A percentile compares a stretch with the other conserved stretches of the same genome.
These are phyloP conservation scores for Hanseniaspora meyeri DNA, from an alignment of 805 yeast species.

Conservation along the genomic window DNA sequence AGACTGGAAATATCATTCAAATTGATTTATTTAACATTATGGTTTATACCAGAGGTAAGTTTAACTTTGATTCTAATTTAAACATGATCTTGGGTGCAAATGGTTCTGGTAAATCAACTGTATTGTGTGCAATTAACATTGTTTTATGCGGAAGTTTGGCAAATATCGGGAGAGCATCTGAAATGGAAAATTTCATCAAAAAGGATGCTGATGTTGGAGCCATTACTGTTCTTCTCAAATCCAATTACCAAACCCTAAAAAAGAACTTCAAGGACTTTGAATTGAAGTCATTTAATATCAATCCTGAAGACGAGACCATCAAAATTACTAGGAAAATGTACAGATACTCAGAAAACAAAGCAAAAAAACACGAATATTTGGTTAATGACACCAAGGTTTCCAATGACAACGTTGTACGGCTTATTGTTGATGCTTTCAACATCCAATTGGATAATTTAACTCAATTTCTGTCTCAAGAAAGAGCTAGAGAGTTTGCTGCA, in stretches of 20 bases:
- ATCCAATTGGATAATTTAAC: constrained; percentile 86
- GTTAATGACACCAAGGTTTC: constrained; percentile 31
- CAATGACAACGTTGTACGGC: constrained; percentile 37
- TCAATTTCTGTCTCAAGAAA: constrained; percentile 89
- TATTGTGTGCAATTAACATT: constrained; percentile 83
- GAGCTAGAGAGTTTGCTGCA: constrained; percentile 85
- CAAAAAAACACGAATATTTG: constrained; percentile 40
- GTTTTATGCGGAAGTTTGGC: constrained; percentile 75
- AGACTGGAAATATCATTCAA: constrained; percentile 38
- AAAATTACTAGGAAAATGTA: constrained; percentile 28
- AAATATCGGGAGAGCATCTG: constrained; percentile 55
- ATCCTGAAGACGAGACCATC: constrained; percentile 26
- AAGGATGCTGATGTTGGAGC: constrained; percentile 39
- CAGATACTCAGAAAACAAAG: constrained; percentile 26
- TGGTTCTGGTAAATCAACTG: constrained; percentile 89
- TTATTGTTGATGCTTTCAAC: constrained; percentile 38
- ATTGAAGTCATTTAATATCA: not conserved
- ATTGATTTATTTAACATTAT: constrained; percentile 47
- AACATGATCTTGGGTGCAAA: constrained; percentile 94
- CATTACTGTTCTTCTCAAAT: constrained; percentile 42
- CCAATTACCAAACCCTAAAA: constrained; percentile 13
- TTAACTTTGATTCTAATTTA: constrained; percentile 65
- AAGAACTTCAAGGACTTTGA: constrained; percentile 12
- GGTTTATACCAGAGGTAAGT: constrained; percentile 22
- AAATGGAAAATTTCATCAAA: constrained; percentile 56